Evolutionary conservation across 352 stramenopile genomes (phyloP).

Genomic region (Phytophthora colocasiae): DNA sequence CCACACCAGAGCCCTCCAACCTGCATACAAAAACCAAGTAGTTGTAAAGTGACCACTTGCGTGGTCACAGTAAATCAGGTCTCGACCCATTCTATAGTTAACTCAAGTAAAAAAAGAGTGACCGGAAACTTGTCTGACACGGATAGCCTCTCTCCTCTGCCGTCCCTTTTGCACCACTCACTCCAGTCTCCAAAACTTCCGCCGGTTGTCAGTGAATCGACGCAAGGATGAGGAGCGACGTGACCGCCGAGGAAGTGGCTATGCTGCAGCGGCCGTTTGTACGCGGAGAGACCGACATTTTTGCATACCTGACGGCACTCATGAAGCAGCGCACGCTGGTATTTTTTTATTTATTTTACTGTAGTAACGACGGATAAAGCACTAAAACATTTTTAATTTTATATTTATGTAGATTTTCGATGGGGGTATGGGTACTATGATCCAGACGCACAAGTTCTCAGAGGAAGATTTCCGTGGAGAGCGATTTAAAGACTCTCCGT

Average conservation of each 20-base stretch:
- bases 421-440: conserved; percentile 98
- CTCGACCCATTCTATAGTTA: too few species aligned
- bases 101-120: too few species aligned
- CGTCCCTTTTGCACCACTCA: conserved; percentile 22
- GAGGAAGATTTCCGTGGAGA: conserved; percentile 97
- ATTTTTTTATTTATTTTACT: too few species aligned
- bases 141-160: not conserved
- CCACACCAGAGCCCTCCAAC: too few species aligned
- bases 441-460: conserved; percentile 92
- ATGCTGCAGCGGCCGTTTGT: conserved; percentile 71
- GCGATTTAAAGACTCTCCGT: conserved; percentile 92
- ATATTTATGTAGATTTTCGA: conserved; percentile 87
- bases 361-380: too few species aligned
- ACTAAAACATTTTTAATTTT: too few species aligned
- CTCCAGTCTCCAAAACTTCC: conserved; percentile 23
- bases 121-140: too few species aligned
- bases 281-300: conserved; percentile 78
- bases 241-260: conserved; percentile 47
- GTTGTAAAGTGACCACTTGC: too few species aligned
- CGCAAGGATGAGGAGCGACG: conserved; percentile 29
- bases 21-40: too few species aligned
- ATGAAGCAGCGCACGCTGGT: conserved; percentile 83
- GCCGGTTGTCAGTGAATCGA: not conserved
- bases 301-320: conserved; percentile 72
- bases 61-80: too few species aligned